Evolutionary conservation across 1,284 basidiomycete genomes (phyloP).

Genomic region (Thelephora terrestris): DNA sequence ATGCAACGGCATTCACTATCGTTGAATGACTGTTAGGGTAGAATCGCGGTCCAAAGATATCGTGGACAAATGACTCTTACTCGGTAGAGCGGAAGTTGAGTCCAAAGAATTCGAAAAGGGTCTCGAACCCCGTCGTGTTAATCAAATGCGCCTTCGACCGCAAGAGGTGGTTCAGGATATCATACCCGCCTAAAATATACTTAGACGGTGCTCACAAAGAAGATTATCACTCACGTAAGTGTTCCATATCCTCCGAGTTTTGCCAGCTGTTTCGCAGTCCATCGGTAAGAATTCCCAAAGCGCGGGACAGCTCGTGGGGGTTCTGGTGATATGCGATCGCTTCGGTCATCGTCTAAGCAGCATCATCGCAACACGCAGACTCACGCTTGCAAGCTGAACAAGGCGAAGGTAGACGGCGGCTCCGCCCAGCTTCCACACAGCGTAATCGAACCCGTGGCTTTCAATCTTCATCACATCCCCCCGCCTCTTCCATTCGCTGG

Average conservation of each 20-base stretch:
- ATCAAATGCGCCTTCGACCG: conserved; percentile 67
- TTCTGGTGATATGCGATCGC: conserved; percentile 32
- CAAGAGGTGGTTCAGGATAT: conserved; percentile 72
- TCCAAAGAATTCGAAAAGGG: conserved; percentile 77
- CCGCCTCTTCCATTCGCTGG: conserved; percentile 12
- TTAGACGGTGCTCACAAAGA: background rate
- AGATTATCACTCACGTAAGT: conserved; percentile 46
- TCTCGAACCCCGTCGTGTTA: conserved; percentile 67
- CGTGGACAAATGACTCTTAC: conserved; percentile 32
- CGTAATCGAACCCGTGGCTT: conserved; percentile 60
- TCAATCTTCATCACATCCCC: conserved; percentile 58
- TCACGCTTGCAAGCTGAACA: conserved; percentile 67
- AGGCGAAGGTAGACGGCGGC: conserved; percentile 67
- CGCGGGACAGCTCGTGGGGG: conserved; percentile 60
- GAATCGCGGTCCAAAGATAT: conserved; percentile 4
- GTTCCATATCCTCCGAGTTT: conserved; percentile 87
- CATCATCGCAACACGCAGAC: conserved; percentile 13
- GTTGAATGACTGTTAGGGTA: conserved; percentile 56
- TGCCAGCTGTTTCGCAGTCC: conserved; percentile 81
- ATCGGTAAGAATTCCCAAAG: conserved; percentile 67
- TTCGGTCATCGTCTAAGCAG: background rate
- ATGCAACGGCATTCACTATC: conserved; percentile 75
- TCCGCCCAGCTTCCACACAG: conserved; percentile 80
- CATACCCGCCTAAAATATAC: conserved; percentile 63
- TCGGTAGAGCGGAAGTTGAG: conserved; percentile 74